Base-by-base conservation (phyloP, 192 early-diverging fungal species). In the Backusella australiensis region DNA sequence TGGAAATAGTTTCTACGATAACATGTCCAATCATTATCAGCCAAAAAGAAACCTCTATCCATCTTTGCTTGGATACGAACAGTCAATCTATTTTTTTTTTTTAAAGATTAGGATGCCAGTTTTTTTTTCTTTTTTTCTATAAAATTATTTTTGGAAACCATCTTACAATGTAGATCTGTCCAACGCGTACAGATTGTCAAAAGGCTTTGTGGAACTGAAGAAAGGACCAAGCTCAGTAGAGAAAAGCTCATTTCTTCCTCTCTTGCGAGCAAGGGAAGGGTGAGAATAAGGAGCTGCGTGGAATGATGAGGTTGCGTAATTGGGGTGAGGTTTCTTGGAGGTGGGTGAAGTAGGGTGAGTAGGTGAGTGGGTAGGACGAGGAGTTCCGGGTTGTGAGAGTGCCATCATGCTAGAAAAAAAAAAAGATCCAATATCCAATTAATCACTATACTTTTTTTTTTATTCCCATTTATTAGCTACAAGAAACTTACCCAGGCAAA, bases 1-100 rank as follows among this genome's bases (percentile, higher is more conserved):
- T 96, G 94, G 72, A 97, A 97, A 80, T 97, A 97, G 69, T 97
- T 97, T 77, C 96, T 89, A 34, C 96, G 89, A 81, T 97, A 97
- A 80, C 96, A 97, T 7, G 96, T 96, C 96, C 96, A 98, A 74
- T 95, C 94, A 63, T 86, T 87, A 42, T 92, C 90, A 6, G 96
- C 91, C 63, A 97, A 81, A 72, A 97, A 97, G 85, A 98, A 98
- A 14, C 96, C 96, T 35, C 94, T 90, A 77, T 97, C 96, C 49
- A 99, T 91, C 52, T 94, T 95, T 21, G 96, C 90, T 59, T 89
- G 83, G 53, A 97, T 78, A 17, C 81, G 76, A 67, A 74, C 14
- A 34, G 69, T 73, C 32, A 78, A 63, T 69, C 74, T 75, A 52
- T 56, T 56, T 56, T 56, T 56, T 56, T 56, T 56, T 19, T 26